Evolutionary conservation across 192 early-diverging fungal genomes (phyloP), one percentile per base, ranked within the genome.

Genomic region (Gryganskiella cystojenkinii): DNA sequence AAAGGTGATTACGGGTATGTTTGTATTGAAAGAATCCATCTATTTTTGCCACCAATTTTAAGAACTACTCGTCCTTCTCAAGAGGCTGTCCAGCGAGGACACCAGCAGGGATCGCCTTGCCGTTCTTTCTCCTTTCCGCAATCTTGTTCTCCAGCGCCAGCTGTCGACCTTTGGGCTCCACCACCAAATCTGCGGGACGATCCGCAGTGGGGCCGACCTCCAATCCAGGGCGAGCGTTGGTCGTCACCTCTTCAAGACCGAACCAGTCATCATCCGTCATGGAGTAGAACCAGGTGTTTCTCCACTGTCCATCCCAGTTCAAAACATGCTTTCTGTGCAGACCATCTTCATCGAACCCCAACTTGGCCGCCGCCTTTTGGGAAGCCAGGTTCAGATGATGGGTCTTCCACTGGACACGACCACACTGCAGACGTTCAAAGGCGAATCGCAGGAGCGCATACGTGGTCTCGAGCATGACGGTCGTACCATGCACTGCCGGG

Each of bases 351-450:
- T 53, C 60, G 51, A 82, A 82, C 1, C 81, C 81, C 11, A 82
- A 40, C 42, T 80, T 82, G 24, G 33, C 25, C 27, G 81, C 81
- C 1, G 81, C 70, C 55, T 82, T 82, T 62, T 82, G 81, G 11
- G 70, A 73, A 3, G 76, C 70, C 57, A 82, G 73, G 56, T 82
- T 82, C 25, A 56, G 17, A 14, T 60, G 59, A 28, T 82, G 76
- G 0, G 81, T 82, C 71, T 82, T 82, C 81, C 81, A 82, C 20
- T 82, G 80, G 27, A 67, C 71, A 31, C 74, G 74, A 15, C 74
- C 74, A 1, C 65, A 51, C 6, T 60, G 53, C 6, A 78, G 67
- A 4, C 34, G 44, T 49, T 68, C 66, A 25, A 78, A 78, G 6
- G 74, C 55, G 56, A 78, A 69, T 5, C 66, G 61, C 7, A 78